phyloP scores from a whole-genome alignment of 2,329 filamentous ascomycete genomes.

The Colletotrichum acutatum region DNA sequence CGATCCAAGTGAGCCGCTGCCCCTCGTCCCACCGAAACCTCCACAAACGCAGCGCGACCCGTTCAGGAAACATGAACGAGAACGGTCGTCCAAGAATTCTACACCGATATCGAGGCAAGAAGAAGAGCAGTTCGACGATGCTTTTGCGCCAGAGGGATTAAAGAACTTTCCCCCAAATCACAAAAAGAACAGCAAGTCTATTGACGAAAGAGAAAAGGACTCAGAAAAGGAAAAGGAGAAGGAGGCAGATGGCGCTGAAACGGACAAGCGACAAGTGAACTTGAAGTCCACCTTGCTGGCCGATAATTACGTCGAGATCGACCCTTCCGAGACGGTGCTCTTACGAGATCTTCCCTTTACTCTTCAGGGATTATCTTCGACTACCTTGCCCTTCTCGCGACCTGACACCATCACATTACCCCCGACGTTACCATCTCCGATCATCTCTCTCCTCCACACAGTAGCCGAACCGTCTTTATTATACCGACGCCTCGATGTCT shows the following conservation, averaged over 20 bases:
- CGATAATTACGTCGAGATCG: constrained; percentile 65
- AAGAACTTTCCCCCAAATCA: constrained; percentile 56
- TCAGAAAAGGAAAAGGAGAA: constrained; percentile 49
- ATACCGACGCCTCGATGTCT: constrained; percentile 82
- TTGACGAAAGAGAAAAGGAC: constrained; percentile 48
- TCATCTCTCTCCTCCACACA: constrained; percentile 88
- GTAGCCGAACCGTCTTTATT: constrained; percentile 94
- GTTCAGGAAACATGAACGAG: constrained; percentile 50
- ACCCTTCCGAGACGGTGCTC: constrained; percentile 73
- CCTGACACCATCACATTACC: constrained; percentile 80
- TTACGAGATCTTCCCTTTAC: constrained; percentile 90
- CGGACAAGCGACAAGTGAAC: constrained; percentile 59
- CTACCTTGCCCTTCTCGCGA: constrained; percentile 80
- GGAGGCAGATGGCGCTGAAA: constrained; percentile 40
- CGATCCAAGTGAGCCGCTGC: constrained; percentile 63
- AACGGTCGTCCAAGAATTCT: constrained; percentile 48
- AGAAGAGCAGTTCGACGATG: constrained; percentile 61
- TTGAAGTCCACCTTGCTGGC: constrained; percentile 68
- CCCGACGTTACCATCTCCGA: constrained; percentile 80
- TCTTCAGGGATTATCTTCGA: constrained; percentile 89
- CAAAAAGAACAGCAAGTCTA: constrained; percentile 46
- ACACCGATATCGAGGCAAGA: constrained; percentile 53
- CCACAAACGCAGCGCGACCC: constrained; percentile 42
- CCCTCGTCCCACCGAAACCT: constrained; percentile 55
- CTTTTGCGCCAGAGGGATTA: constrained; percentile 65